Conservation (phyloP, 331 rosid genomes). For the Saraca asoca region DNA sequence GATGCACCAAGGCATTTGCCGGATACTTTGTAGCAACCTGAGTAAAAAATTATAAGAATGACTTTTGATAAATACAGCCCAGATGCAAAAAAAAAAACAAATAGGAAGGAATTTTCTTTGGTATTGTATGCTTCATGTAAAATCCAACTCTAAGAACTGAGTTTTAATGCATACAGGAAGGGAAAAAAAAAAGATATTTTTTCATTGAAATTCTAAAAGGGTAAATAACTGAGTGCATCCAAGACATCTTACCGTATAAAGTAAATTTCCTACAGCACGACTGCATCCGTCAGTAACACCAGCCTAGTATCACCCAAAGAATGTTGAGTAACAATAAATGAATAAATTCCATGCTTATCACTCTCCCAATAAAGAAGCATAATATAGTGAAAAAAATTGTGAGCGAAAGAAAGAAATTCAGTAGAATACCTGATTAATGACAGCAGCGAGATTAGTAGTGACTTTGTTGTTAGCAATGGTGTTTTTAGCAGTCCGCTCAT, state of each 20-base stretch:
- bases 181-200: neutral
- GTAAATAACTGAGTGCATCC: neutral
- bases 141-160: neutral
- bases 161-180: constrained; percentile 9
- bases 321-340: neutral
- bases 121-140: neutral
- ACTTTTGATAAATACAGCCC: neutral
- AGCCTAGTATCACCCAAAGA: constrained; percentile 53
- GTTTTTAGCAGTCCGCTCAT: constrained; percentile 83
- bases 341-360: neutral
- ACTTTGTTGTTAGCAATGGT: constrained; percentile 87
- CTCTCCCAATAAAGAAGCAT: neutral
- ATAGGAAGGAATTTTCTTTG: neutral
- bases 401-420: neutral
- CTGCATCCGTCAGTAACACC: constrained; percentile 69
- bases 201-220: neutral
- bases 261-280: constrained; percentile 74
- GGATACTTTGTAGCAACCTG: constrained; percentile 95
- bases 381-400: neutral
- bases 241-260: constrained; percentile 61
- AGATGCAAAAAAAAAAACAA: neutral
- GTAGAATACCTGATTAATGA: constrained; percentile 65
- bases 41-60: constrained; percentile 28
- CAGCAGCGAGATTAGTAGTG: constrained; percentile 73
- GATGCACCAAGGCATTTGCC: constrained; percentile 76